Evolutionary conservation across 2,329 filamentous ascomycete species (phyloP).

Genomic region (Cladophialophora immunda): DNA sequence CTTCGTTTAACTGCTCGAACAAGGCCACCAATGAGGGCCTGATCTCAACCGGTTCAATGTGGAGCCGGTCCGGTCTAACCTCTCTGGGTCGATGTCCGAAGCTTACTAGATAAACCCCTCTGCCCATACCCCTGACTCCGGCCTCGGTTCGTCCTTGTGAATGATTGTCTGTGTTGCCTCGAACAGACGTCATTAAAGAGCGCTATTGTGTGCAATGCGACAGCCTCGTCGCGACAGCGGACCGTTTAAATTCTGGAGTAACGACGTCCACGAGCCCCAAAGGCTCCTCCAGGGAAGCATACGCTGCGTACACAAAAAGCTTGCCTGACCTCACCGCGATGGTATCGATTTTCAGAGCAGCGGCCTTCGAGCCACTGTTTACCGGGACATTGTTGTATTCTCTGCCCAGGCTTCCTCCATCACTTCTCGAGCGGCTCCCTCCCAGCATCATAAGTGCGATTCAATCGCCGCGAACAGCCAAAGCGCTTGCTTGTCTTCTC

Average conservation of each 20-base stretch:
- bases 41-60: background rate
- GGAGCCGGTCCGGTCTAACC: background rate
- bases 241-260: background rate
- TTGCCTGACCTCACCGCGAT: background rate
- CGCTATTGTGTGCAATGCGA: background rate
- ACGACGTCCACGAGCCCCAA: background rate
- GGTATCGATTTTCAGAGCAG: background rate
- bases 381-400: background rate
- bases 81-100: background rate
- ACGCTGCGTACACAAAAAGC: background rate
- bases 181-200: background rate
- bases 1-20: too few species aligned
- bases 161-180: background rate
- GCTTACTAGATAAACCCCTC: background rate
- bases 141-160: background rate
- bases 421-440: slow-evolving; percentile 2
- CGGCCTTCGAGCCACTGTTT: background rate
- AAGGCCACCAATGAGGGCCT: background rate
- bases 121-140: background rate
- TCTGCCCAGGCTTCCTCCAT: background rate
- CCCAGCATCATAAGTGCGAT: background rate
- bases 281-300: background rate
- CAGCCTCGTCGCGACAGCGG: background rate
- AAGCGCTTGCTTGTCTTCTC: background rate
- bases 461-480: slow-evolving; percentile 5